Evolutionary conservation across 2,329 filamentous ascomycete genomes (phyloP).

Genomic region (Simplicillium aogashimaense): DNA sequence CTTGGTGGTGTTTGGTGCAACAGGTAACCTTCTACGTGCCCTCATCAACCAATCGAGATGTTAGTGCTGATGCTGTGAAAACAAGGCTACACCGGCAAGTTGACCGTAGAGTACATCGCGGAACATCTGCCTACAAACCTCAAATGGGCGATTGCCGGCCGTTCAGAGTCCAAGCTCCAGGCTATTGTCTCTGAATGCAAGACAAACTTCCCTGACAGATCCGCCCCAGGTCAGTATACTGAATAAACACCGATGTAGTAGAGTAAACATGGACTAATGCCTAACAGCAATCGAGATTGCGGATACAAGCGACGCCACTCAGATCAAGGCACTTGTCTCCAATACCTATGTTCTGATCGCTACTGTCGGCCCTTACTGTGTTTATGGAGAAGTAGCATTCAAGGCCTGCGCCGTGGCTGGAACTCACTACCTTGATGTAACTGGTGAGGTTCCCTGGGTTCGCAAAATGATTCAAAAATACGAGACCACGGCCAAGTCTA

Average conservation of each 20-base stretch:
- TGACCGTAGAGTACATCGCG: conserved; percentile 67
- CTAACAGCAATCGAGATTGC: conserved; percentile 41
- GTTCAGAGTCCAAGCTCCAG: conserved; percentile 67
- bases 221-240: conserved; percentile 50
- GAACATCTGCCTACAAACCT: conserved; percentile 62
- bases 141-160: conserved; percentile 81
- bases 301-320: conserved; percentile 31
- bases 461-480: conserved; percentile 52
- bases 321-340: conserved; percentile 38
- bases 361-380: conserved; percentile 48
- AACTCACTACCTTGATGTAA: conserved; percentile 56
- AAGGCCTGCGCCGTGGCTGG: conserved; percentile 52
- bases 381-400: conserved; percentile 48
- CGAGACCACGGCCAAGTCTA: conserved; percentile 37
- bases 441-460: conserved; percentile 50
- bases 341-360: conserved; percentile 48
- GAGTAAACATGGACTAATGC: not conserved
- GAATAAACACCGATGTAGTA: not conserved
- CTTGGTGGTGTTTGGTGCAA: conserved; percentile 47
- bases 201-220: conserved; percentile 56
- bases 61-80: conserved; percentile 12
- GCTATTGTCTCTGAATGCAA: conserved; percentile 57
- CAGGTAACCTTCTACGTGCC: conserved; percentile 28
- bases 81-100: conserved; percentile 70
- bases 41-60: not conserved